These are phyloP conservation scores for Podospora comata DNA, from an alignment of 495 filamentous ascomycete genomes.

Conservation along the genomic window DNA sequence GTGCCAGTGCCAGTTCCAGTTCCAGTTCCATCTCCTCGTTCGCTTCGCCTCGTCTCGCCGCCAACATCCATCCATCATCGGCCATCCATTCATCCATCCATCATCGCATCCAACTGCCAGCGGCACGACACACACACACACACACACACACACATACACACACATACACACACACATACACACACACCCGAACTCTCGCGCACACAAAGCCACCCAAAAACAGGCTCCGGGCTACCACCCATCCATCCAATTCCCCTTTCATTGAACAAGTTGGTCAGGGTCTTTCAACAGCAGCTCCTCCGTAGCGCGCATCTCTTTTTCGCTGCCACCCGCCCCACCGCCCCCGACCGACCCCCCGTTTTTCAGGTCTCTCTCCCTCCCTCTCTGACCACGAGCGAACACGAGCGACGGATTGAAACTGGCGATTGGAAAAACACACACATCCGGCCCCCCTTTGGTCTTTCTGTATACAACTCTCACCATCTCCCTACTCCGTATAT, in stretches of 20 bases:
- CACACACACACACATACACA: background rate
- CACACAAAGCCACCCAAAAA: constrained; percentile 15
- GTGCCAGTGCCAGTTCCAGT: too few species aligned
- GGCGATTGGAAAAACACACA: background rate
- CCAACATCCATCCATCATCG: constrained; percentile 7
- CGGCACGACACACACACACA: too few species aligned
- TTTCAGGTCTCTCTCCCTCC: background rate
- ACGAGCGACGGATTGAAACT: background rate
- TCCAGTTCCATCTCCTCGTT: background rate
- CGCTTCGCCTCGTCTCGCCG: constrained; percentile 8
- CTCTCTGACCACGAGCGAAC: background rate
- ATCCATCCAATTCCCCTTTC: constrained; percentile 4
- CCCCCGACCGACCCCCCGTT: constrained; percentile 1
- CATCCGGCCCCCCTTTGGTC: background rate
- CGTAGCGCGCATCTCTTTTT: background rate
- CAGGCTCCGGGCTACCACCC: constrained; percentile 12
- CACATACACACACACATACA: background rate
- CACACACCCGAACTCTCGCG: constrained; percentile 1
- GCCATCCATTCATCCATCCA: background rate
- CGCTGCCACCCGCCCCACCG: constrained; percentile 3
- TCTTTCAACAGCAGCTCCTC: background rate
- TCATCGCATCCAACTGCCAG: background rate
- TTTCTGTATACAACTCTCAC: background rate
- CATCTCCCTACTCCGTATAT: background rate
- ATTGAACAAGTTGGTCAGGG: background rate